These are phyloP conservation scores for Penicillium silybi DNA, from an alignment of 495 filamentous ascomycete genomes.

Conservation along the genomic window DNA sequence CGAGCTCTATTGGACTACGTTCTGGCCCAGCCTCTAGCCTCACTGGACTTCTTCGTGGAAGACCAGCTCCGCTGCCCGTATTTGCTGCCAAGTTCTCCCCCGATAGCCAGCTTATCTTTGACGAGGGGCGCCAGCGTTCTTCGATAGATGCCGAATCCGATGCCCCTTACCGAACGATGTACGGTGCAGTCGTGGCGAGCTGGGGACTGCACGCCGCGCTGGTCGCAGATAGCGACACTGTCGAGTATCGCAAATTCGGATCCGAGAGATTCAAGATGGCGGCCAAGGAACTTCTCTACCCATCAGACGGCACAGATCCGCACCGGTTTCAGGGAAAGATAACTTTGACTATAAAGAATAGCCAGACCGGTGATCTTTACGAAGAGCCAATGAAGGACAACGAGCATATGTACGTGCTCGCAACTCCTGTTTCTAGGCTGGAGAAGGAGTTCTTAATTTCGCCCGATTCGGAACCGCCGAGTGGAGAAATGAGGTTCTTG, in stretches of 20 bases:
- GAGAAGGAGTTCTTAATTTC: conserved; percentile 78
- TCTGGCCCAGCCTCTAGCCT: conserved; percentile 25
- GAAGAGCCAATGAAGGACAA: conserved; percentile 9
- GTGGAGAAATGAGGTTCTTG: conserved; percentile 65
- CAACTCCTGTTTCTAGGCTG: conserved; percentile 70
- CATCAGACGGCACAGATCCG: conserved; percentile 50
- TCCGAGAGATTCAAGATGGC: conserved; percentile 77
- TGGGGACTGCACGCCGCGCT: conserved; percentile 86
- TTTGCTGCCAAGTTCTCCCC: conserved; percentile 66
- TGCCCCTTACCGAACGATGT: conserved; percentile 37
- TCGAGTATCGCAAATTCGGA: conserved; percentile 69
- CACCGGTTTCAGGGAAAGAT: conserved; percentile 69
- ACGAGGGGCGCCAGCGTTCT: conserved; percentile 33
- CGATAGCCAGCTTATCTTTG: conserved; percentile 44
- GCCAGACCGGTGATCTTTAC: conserved; percentile 1
- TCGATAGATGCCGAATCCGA: conserved; percentile 14
- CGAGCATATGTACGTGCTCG: conserved; percentile 67
- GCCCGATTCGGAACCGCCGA: conserved; percentile 60
- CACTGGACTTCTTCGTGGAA: conserved; percentile 43
- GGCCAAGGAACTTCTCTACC: conserved; percentile 66
- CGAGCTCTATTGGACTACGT: conserved; percentile 56
- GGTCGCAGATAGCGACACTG: conserved; percentile 83
- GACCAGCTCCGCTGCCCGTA: conserved; percentile 41
- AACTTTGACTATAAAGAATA: conserved; percentile 26
- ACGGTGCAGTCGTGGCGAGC: conserved; percentile 78